phyloP scores from a whole-genome alignment of 2,329 filamentous ascomycete species.

The Polychaeton citri region DNA sequence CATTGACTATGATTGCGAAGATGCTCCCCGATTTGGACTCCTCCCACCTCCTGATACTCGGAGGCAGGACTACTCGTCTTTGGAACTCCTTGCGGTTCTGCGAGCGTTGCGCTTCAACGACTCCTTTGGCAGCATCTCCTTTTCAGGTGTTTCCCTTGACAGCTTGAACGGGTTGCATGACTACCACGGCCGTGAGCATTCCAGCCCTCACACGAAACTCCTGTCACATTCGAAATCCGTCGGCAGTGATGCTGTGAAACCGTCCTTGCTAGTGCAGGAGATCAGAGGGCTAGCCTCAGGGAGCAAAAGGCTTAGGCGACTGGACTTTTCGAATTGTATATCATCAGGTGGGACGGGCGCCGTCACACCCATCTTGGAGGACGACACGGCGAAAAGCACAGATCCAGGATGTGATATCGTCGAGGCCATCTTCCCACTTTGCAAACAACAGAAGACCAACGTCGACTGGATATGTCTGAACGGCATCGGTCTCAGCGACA shows the following conservation, averaged over 20 bases:
- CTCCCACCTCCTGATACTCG: slow-evolving; percentile 41
- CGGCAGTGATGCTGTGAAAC: slow-evolving; percentile 39
- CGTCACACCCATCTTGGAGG: slow-evolving; percentile 12
- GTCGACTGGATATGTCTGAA: slow-evolving; percentile 59
- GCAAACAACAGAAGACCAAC: slow-evolving; percentile 52
- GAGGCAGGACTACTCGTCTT: slow-evolving; percentile 40
- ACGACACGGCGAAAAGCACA: slow-evolving; percentile 28
- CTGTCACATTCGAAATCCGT: slow-evolving; percentile 30
- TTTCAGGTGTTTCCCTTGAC: slow-evolving; percentile 51
- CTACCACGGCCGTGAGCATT: slow-evolving; percentile 46
- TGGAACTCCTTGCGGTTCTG: slow-evolving; percentile 58
- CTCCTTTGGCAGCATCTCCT: slow-evolving; percentile 53
- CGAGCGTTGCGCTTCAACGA: slow-evolving; percentile 59
- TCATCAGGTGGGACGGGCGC: slow-evolving; percentile 24
- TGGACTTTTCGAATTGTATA: slow-evolving; percentile 54
- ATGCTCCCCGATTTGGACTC: slow-evolving; percentile 53
- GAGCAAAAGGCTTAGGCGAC: slow-evolving; percentile 46
- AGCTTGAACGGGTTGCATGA: slow-evolving; percentile 49
- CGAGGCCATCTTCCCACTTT: slow-evolving; percentile 55
- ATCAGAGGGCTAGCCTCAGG: slow-evolving; percentile 54
- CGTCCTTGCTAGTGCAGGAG: slow-evolving; percentile 53
- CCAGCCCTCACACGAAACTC: slow-evolving; percentile 19
- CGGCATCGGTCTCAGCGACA: slow-evolving; percentile 56
- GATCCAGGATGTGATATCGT: slow-evolving; percentile 57
- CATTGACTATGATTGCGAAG: slow-evolving; percentile 48